These are phyloP conservation scores for Setaria viridis DNA, from an alignment of 202 grass and related monocot species.

Conservation along the genomic window DNA sequence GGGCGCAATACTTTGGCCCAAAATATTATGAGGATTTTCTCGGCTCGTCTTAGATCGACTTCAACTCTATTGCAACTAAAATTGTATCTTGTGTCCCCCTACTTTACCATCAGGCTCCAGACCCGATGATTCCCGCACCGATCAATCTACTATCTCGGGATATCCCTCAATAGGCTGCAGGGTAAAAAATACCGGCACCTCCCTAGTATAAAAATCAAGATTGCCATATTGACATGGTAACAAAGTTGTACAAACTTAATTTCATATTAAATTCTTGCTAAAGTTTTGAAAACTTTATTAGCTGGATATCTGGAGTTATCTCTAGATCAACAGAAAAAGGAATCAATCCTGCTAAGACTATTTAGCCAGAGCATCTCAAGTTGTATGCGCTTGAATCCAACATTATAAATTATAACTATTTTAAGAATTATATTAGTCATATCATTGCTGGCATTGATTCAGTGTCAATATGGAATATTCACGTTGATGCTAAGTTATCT, in stretches of 20 bases:
- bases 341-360: background rate
- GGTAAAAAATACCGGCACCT: background rate
- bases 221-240: background rate
- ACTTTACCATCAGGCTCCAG: too few species aligned
- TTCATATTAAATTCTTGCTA: constrained; percentile 18
- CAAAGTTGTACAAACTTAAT: constrained; percentile 2
- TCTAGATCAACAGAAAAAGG: background rate
- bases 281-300: background rate
- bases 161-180: too few species aligned
- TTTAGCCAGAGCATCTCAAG: background rate
- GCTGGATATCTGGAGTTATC: background rate
- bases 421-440: background rate
- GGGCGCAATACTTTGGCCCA: too few species aligned
- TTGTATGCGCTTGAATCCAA: background rate
- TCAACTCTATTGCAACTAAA: background rate
- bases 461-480: background rate
- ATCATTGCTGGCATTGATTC: background rate
- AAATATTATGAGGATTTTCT: too few species aligned
- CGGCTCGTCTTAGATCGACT: too few species aligned
- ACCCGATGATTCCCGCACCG: too few species aligned
- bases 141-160: too few species aligned
- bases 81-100: too few species aligned
- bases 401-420: background rate
- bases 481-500: background rate
- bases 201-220: background rate